Base-by-base conservation (phyloP, 495 filamentous ascomycete species). In the Xylaria curta region DNA sequence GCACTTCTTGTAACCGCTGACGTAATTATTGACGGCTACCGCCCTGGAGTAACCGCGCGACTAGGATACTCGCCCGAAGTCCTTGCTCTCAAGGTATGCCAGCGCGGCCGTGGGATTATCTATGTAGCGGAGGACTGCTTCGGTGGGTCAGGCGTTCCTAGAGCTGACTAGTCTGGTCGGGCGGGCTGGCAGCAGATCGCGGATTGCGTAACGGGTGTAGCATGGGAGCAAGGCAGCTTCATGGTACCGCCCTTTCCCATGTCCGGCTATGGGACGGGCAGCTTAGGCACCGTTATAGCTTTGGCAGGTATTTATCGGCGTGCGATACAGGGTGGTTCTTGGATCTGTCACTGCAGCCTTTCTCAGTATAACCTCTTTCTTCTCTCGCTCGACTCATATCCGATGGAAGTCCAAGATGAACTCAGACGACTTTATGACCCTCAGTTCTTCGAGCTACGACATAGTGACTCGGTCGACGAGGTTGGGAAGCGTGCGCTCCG, bases 191-290 rank as follows among this genome's bases (percentile, higher is more conserved):
- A 90, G 77, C 87, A 90, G 72, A 89, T 89, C 56, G 85, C 87
- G 15, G 87, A 89, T 81, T 84, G 80, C 64, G 80, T 82, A 75
- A 73, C 80, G 64, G 77, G 77, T 31, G 83, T 93, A 8, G 91
- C 92, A 7, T 93, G 91, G 91, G 89, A 88, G 4, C 92, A 94
- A 78, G 92, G 91, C 12, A 70, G 86, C 56, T 91, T 90, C 79
- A 93, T 94, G n/a, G 88, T 94, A 0, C 92, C 92, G 60, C 91
- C 91, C 0, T 94, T 94, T 80, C 93, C 92, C 28, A 94, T 93
- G 83, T 92, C 89, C 47, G 92, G 94, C 81, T 94, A 95, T 79
- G 90, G 92, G 38, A 93, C 92, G 2, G 92, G 88, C 4, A 83
- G 77, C 72, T 87, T 91, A 81, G 91, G 90, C 26, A 86, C 87